Base-by-base conservation (phyloP, 2,329 filamentous ascomycete species). In the Ophiostoma ulmi region DNA sequence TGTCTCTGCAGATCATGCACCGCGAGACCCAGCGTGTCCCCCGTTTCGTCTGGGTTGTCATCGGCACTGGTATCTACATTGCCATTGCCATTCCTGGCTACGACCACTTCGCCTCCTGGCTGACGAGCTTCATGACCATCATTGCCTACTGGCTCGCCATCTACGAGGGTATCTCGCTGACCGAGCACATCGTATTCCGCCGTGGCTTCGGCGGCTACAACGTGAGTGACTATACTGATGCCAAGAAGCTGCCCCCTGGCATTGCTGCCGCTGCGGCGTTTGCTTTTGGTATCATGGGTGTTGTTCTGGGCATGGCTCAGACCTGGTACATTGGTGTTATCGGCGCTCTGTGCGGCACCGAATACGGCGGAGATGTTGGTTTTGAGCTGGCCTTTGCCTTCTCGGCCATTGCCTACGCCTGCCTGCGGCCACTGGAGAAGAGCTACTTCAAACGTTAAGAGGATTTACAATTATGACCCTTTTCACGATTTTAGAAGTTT, bases 311-410 rank as follows among this genome's bases (percentile, higher is more conserved):
- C 63, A 89, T 90, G 83, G 81, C 82, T 14, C 86, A 88, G 78
- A 83, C 82, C 13, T 89, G 87, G 87, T 90, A 84, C 75, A 85
- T 82, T 26, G 88, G 87, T 0, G 87, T 87, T 0, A 85, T 90
- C 73, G 87, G 87, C 0, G 78, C 81, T 77, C 83, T 76, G 39
- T 88, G 87, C 39, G 88, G 88, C 35, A 70, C 72, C 26, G 70
- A 68, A 0, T 73, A 52, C 63, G 75, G 75, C 36, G 74, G 74
- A 0, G 88, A 91, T 74, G 84, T 90, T 75, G 88, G 88, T 1
- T 89, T 90, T 71, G 88, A 90, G 80, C 79, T 88, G 76, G 88
- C 87, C 0, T 85, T 90, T 68, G 22, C 22, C 38, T 76, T 76
- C 38, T 69, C 74, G 10, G 79, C 83, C 7, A 74, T 83, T 0